These are phyloP conservation scores for Boletus sensibilis DNA, from an alignment of 768 basidiomycete genomes.

Conservation along the genomic window DNA sequence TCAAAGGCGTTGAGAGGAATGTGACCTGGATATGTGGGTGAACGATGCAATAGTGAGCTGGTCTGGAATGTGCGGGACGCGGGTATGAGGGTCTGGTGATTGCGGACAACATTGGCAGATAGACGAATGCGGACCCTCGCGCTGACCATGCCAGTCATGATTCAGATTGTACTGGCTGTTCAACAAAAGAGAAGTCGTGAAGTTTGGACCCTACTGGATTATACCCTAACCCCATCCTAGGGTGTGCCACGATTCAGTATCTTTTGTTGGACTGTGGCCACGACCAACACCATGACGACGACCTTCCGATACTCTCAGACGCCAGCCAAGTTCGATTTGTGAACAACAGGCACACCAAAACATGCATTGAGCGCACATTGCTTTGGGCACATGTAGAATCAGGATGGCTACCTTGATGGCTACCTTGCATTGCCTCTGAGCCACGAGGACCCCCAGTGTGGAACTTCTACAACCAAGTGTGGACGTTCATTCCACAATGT, in stretches of 20 bases:
- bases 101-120: not conserved
- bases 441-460: conserved; percentile 18
- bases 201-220: not conserved
- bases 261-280: not conserved
- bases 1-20: conserved; percentile 82
- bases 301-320: not conserved
- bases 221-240: conserved; percentile 21
- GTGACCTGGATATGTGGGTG: conserved; percentile 73
- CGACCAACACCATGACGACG: no score
- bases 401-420: conserved; percentile 1
- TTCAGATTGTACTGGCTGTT: not conserved
- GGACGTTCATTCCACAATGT: conserved; percentile 21
- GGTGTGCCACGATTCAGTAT: conserved; percentile 2
- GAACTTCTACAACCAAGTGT: conserved; percentile 19
- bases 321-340: not conserved
- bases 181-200: not conserved
- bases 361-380: not conserved
- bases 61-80: conserved; percentile 16
- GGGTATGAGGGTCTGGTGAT: not conserved
- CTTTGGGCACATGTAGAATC: not conserved
- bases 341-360: not conserved
- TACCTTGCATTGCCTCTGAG: conserved; percentile 12
- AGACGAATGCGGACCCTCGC: not conserved
- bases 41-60: conserved; percentile 4
- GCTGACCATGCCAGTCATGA: not conserved